These are phyloP conservation scores for Jatropha multifida DNA, from an alignment of 441 rosid genomes.

Conservation along the genomic window DNA sequence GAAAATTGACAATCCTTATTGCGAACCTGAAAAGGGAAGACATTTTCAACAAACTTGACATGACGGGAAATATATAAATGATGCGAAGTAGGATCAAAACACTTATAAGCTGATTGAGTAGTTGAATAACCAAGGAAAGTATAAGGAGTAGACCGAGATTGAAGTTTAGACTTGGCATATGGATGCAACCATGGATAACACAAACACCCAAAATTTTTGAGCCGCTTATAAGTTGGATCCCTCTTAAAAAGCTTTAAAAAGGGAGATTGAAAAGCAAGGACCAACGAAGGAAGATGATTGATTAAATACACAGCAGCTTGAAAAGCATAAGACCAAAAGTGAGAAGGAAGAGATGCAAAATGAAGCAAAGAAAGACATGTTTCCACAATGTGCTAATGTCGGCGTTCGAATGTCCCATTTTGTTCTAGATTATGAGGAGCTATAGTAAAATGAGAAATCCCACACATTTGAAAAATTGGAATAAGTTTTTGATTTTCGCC, in stretches of 20 bases:
- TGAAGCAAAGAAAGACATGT: neutral
- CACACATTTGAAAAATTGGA: neutral
- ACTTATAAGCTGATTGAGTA: neutral
- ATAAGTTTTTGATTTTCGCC: neutral
- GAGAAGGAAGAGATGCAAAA: conserved; percentile 2
- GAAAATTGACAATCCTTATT: neutral
- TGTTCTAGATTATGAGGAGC: neutral
- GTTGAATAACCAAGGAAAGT: neutral
- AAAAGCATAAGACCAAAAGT: neutral
- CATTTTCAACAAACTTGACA: neutral
- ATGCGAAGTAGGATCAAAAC: neutral
- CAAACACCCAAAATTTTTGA: neutral
- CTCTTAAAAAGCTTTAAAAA: neutral
- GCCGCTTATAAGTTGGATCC: neutral
- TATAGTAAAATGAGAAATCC: neutral
- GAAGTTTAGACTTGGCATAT: neutral
- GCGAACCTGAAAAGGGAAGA: neutral
- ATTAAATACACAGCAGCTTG: neutral
- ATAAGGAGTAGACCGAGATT: neutral
- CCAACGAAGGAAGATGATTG: neutral
- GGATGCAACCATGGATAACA: conserved; percentile 6
- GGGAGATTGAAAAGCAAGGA: neutral
- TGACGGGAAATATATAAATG: neutral
- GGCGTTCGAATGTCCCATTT: neutral
- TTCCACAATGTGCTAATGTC: neutral